Base-by-base conservation (phyloP, 2,329 filamentous ascomycete species). In the Zopfia rhizophila region DNA sequence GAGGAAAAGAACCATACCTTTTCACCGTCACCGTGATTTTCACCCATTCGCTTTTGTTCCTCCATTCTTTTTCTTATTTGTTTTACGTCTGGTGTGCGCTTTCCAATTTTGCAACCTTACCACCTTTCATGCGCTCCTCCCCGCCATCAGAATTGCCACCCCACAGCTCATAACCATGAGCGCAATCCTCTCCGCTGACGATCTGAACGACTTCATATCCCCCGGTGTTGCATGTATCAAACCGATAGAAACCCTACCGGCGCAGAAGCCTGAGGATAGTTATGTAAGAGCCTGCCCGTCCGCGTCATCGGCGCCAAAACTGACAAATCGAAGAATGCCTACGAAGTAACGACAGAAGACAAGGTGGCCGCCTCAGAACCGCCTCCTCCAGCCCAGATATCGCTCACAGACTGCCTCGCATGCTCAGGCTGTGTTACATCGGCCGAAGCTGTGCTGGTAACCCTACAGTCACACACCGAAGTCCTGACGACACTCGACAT, bases 141-240 rank as follows among this genome's bases (percentile, higher is more conserved):
- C 24, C 16, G 38, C 43, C 29, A 28, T 51, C 29, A 33, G 19
- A 30, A 46, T 50, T 44, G 47, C 51, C 56, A 56, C 51, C 29
- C 39, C 47, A 31, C 25, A 28, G 48, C 53, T 54, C 58, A 65
- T n/a, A n/a, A n/a, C 48, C 43, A 99, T 99, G 94, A 96, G 91
- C 70, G 94, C 94, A 53, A 99, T 99, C 65, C 88, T 99, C 64
- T 97, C 92, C 45, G 88, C 89, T 65, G 93, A 99, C 78, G 92
- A 97, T 72, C 81, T 99, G 51, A 99, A 99, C 79, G 94, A 99
- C 80, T 99, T 99, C 77, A 99, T 99, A 70, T 94, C 90, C 45
- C 94, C 94, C 11, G 92, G 93, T 53, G 92, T 99, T 66, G 94
- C 94, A 53, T 99, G 94, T 76, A 97, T 99, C 74, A 97, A 99